Evolutionary conservation across 768 basidiomycete species (phyloP), one percentile per base, ranked within the genome.

Genomic region (Amanita polypyramis): DNA sequence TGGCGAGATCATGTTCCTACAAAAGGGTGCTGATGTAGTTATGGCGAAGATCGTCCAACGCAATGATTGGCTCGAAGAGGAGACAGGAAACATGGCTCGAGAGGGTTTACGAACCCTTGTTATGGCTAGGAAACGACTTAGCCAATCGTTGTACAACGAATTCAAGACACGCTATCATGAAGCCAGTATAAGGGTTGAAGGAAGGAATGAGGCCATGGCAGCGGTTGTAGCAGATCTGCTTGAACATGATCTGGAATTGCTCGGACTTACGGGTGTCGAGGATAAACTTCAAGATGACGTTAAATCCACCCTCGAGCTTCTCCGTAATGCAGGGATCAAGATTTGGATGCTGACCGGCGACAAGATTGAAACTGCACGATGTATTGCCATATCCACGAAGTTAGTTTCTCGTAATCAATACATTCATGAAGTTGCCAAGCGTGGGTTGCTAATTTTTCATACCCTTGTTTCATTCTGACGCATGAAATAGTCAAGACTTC

Each of bases 341-440:
- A 98, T 99, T 50, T 99, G 96, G 96, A 98, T 98, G 96, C 72
- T 98, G 57, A 99, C 96, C 0, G 95, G 96, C 1, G 96, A 99
- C 65, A 99, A 98, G 70, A 91, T 98, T 43, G 96, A 99, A 70
- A 99, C 96, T 2, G 96, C 96, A 4, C 84, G 94, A 32, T 95
- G 93, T 64, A 99, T 99, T 59, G 94, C 95, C 4, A 92, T 98
- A 53, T 96, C 93, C 32, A 96, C 90, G 5, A 98, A 98, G 62
- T 70, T 98, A 43, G 96, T 98, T 6, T 85, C 90, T 19, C 75
- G 96, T 56, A 92, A 92, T 57, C 96, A 99, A 64, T 97, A 96
- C 60, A 96, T 99, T 29, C 93, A 97, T 58, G 93, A 96, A 58
- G 84, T 98, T 40, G 78, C 95, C 5, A 98, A 96, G 65, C 63